phyloP scores from a whole-genome alignment of 2,329 filamentous ascomycete species.

The Pseudopithomyces maydicus region DNA sequence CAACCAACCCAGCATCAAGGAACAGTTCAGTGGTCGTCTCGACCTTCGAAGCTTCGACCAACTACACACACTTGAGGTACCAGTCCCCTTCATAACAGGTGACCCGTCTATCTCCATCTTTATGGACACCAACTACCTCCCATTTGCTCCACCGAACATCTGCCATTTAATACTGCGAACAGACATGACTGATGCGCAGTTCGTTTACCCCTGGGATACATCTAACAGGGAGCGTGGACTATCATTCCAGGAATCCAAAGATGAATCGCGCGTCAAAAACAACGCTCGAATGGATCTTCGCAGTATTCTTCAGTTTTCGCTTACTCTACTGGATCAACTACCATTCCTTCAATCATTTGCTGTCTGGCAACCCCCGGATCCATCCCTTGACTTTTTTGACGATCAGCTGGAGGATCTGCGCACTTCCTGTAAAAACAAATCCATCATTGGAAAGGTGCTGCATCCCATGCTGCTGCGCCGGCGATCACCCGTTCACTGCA shows the following conservation, averaged over 20 bases:
- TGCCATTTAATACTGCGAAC: constrained; percentile 28
- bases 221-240: constrained; percentile 12
- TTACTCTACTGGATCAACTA: constrained; percentile 23
- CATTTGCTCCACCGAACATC: constrained; percentile 24
- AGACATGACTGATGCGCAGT: constrained; percentile 32
- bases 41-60: constrained; percentile 24
- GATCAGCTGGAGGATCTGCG: constrained; percentile 28
- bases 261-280: constrained; percentile 7
- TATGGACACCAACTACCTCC: constrained; percentile 21
- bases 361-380: constrained; percentile 34
- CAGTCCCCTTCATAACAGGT: constrained; percentile 31
- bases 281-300: constrained; percentile 34
- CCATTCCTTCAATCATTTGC: constrained; percentile 25
- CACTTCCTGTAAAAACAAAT: constrained; percentile 31
- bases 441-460: constrained; percentile 21
- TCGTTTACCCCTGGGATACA: constrained; percentile 22
- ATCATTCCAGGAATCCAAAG: constrained; percentile 11
- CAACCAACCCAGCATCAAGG: constrained; percentile 23
- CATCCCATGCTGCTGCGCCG: constrained; percentile 29
- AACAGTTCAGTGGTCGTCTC: constrained; percentile 24
- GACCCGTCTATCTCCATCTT: constrained; percentile 28
- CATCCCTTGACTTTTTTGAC: constrained; percentile 27
- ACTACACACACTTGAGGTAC: constrained; percentile 32
- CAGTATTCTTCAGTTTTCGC: constrained; percentile 26
- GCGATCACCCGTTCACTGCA: constrained; percentile 27